Conservation (phyloP, 2,329 filamentous ascomycete species). For the Phaeosphaeriaceae sp. region DNA sequence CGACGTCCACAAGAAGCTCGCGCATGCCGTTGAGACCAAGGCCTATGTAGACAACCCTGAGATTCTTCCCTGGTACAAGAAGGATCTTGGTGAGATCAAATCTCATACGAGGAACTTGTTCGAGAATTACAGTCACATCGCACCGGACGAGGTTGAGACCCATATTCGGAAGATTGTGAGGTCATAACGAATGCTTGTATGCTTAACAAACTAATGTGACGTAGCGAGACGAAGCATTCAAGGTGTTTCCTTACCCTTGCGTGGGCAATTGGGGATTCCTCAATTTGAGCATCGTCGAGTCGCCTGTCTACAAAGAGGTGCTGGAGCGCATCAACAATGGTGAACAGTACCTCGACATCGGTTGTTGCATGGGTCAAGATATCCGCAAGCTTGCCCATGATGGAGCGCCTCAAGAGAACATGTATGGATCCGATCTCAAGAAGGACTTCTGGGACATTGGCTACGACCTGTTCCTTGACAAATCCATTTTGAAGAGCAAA, state of each 20-base stretch:
- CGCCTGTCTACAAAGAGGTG: slow-evolving; percentile 40
- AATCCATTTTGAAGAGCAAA: slow-evolving; percentile 52
- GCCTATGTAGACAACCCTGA: slow-evolving; percentile 28
- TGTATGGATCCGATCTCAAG: slow-evolving; percentile 52
- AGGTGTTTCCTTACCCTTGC: slow-evolving; percentile 43
- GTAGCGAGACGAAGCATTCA: slow-evolving; percentile 14
- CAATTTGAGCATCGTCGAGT: slow-evolving; percentile 36
- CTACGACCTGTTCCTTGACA: slow-evolving; percentile 51
- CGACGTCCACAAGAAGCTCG: slow-evolving; percentile 15
- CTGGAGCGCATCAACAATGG: slow-evolving; percentile 45
- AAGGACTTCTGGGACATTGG: slow-evolving; percentile 62
- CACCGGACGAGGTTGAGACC: slow-evolving; percentile 41
- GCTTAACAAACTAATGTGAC: not conserved
- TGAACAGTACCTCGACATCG: slow-evolving; percentile 51
- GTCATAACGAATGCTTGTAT: not conserved
- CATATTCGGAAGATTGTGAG: slow-evolving; percentile 48
- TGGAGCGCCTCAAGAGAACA: slow-evolving; percentile 51
- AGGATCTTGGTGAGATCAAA: slow-evolving; percentile 37
- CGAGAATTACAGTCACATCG: slow-evolving; percentile 50
- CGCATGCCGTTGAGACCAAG: slow-evolving; percentile 24
- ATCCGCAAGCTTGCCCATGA: slow-evolving; percentile 55
- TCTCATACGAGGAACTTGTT: slow-evolving; percentile 44
- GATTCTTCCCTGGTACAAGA: slow-evolving; percentile 40
- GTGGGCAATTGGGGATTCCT: slow-evolving; percentile 48
- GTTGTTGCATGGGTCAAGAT: slow-evolving; percentile 56